These are phyloP conservation scores for Ogataea trehaloabstinens DNA, from an alignment of 805 yeast species.

Conservation along the genomic window DNA sequence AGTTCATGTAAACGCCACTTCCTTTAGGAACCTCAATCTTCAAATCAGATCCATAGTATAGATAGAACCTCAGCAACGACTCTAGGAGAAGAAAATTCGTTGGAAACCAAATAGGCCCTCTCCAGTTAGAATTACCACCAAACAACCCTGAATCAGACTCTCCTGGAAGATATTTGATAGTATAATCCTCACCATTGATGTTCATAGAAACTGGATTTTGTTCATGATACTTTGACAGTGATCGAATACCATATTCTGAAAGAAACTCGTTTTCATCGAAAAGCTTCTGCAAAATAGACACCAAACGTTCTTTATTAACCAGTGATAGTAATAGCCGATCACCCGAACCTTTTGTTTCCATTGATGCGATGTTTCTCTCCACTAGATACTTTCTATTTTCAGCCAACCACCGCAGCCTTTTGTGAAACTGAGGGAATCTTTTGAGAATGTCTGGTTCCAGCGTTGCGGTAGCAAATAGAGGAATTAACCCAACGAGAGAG, in stretches of 20 bases:
- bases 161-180: constrained; percentile 77
- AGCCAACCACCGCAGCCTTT: constrained; percentile 80
- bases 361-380: constrained; percentile 80
- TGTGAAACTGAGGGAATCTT: constrained; percentile 77
- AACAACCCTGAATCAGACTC: constrained; percentile 91
- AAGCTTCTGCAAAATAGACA: constrained; percentile 73
- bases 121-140: constrained; percentile 96
- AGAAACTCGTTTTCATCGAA: constrained; percentile 84
- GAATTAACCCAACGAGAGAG: constrained; percentile 88
- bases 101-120: constrained; percentile 98
- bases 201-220: constrained; percentile 81
- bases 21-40: constrained; percentile 88
- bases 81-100: constrained; percentile 83
- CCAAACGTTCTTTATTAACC: constrained; percentile 76
- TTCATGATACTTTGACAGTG: constrained; percentile 82
- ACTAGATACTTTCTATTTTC: constrained; percentile 67
- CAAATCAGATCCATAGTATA: constrained; percentile 83
- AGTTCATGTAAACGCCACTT: constrained; percentile 69
- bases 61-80: constrained; percentile 79
- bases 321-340: constrained; percentile 76
- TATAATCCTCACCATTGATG: constrained; percentile 71
- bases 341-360: constrained; percentile 75
- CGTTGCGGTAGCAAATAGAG: constrained; percentile 84
- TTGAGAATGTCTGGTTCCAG: constrained; percentile 80
- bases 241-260: constrained; percentile 82